Base-by-base conservation (phyloP, 768 basidiomycete genomes). In the Pleurotus eryngii region DNA sequence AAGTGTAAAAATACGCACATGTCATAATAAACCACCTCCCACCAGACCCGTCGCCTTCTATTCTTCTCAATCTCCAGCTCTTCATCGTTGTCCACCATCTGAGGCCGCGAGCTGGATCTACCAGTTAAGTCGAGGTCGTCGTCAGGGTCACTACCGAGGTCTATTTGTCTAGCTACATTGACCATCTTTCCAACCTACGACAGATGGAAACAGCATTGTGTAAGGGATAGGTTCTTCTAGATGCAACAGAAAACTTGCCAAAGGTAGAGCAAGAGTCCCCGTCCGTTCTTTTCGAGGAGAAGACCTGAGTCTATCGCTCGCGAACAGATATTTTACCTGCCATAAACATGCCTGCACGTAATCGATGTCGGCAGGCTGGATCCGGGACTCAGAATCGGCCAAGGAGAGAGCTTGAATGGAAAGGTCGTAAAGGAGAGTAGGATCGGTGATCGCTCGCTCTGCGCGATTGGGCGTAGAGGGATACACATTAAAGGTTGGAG, bases 11-110 rank as follows among this genome's bases (percentile, higher is more conserved):
- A 42, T n/a, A 80, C 87, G 63, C 67, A 91, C 90, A 86, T 65
- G 68, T 92, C 91, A 67, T 85, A 90, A 69, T 81, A 89, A 65
- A 84, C 79, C 9, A 90, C 76, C 53, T 89, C 86, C 90, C 90
- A 92, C 88, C 90, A 90, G 5, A 89, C 68, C 77, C 68, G 64
- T 47, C 70, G 66, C 46, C 68, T 68, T 59, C 65, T 65, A 30
- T 74, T 74, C 47, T 24, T 60, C 61, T 55, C 54, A 43, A 57
- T 61, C 58, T 46, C 38, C 22, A 22, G 47, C 47, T 39, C 45
- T 59, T 60, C 59, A 26, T 53, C 27, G 38, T 46, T 38, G 20
- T 50, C 46, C 15, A 56, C 49, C 22, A 22, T 12, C 37, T 22
- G 38, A 9, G n/a, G 20, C 49, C 57, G 55, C 5, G 56, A 7